phyloP scores from a whole-genome alignment of 805 yeast genomes.

The Pichia rugopelliculosa region DNA sequence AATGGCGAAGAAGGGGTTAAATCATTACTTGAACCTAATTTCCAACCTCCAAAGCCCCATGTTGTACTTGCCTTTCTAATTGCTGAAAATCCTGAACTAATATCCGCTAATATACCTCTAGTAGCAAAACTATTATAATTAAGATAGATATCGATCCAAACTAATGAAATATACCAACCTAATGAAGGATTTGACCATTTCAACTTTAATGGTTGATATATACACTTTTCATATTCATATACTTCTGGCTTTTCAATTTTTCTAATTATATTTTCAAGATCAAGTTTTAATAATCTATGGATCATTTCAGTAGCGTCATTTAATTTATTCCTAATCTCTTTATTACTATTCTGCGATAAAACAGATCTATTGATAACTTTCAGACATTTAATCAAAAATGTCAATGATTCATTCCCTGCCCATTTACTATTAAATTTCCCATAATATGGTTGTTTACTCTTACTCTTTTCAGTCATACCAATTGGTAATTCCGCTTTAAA shows the following conservation, averaged over 20 bases:
- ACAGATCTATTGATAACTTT: background rate
- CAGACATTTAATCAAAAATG: conserved; percentile 2
- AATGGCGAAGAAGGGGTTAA: background rate
- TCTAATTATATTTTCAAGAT: conserved; percentile 16
- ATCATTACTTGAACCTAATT: background rate
- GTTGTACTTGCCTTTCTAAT: conserved; percentile 30
- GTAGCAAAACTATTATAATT: conserved; percentile 30
- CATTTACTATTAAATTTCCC: conserved; percentile 44
- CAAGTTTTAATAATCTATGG: conserved; percentile 34
- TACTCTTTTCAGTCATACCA: conserved; percentile 55
- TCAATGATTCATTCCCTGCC: conserved; percentile 46
- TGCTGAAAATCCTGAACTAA: conserved; percentile 27
- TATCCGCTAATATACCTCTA: conserved; percentile 27
- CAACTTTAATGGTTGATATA: conserved; percentile 44
- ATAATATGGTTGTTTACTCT: conserved; percentile 44
- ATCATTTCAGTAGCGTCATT: conserved; percentile 25
- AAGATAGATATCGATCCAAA: conserved; percentile 52
- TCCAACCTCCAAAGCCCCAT: conserved; percentile 28
- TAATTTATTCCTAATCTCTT: background rate
- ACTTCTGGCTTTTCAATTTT: conserved; percentile 26
- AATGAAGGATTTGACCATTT: conserved; percentile 56
- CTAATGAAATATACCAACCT: conserved; percentile 68
- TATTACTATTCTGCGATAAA: background rate
- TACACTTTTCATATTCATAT: conserved; percentile 33
- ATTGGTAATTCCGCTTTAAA: conserved; percentile 43